phyloP scores from a whole-genome alignment of 129 eudicot species.

The Escallonia herrerae region DNA sequence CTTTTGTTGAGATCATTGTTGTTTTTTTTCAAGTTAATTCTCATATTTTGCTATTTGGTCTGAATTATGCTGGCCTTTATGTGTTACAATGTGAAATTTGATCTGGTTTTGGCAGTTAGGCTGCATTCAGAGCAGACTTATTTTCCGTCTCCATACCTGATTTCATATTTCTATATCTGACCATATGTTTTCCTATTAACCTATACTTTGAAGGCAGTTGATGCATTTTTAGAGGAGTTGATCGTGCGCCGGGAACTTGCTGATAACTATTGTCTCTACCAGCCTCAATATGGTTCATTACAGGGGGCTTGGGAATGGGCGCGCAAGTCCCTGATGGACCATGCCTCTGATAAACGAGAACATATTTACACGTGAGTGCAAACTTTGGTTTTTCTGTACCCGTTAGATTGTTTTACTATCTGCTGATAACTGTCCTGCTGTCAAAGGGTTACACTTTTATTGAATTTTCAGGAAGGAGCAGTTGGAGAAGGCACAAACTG shows the following conservation, averaged over 20 bases:
- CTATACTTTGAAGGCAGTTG: constrained; percentile 63
- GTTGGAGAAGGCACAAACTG: constrained; percentile 94
- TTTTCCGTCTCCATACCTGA: not conserved
- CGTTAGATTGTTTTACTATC: constrained; percentile 3
- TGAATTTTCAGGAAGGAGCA: constrained; percentile 63
- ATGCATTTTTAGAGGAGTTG: constrained; percentile 84
- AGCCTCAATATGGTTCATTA: constrained; percentile 81
- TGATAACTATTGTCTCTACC: constrained; percentile 91
- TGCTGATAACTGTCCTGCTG: not conserved
- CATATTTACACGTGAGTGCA: constrained; percentile 72
- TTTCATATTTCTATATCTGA: not conserved
- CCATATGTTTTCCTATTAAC: not conserved
- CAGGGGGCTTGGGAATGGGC: constrained; percentile 99
- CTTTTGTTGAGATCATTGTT: not conserved
- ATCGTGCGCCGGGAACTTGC: constrained; percentile 90
- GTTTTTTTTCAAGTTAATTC: not conserved
- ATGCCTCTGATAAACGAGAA: constrained; percentile 76
- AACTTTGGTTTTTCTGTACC: not conserved
- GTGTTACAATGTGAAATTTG: too few species aligned
- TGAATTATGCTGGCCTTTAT: not conserved
- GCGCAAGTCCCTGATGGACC: constrained; percentile 73
- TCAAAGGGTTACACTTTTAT: not conserved
- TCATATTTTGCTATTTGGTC: not conserved
- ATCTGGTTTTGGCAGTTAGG: too few species aligned
- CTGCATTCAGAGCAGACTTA: not conserved